phyloP scores from a whole-genome alignment of 192 early-diverging fungal species.

The Entrophospora sp. region DNA sequence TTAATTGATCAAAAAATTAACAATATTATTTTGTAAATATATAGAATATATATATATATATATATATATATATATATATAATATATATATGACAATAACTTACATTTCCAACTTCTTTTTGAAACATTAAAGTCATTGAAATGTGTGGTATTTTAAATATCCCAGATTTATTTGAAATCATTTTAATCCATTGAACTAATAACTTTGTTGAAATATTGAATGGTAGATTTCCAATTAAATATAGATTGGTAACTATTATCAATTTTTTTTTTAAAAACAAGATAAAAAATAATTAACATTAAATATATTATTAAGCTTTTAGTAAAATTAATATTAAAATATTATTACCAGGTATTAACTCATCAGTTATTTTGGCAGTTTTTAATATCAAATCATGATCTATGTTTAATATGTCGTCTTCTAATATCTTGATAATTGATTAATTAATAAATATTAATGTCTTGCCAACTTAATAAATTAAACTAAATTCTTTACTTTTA shows the following conservation, averaged over 20 bases:
- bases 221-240: constrained; percentile 72
- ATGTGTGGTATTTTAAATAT: constrained; percentile 45
- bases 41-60: no score
- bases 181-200: constrained; percentile 63
- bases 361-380: no score
- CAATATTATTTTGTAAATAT: neutral
- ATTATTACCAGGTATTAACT: no score
- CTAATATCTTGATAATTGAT: no score
- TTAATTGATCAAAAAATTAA: neutral
- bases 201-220: constrained; percentile 68
- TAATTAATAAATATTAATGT: no score
- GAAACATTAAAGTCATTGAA: constrained; percentile 79
- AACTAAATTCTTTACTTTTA: constrained; percentile 27
- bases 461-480: neutral
- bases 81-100: no score
- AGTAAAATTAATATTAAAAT: no score
- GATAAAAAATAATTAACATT: neutral
- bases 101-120: constrained; percentile 65
- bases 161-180: constrained; percentile 43
- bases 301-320: neutral
- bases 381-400: no score
- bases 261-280: neutral
- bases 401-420: no score
- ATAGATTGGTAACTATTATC: constrained; percentile 20
- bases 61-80: no score